These are phyloP conservation scores for Populus alba DNA, from an alignment of 345 rosid species.

Conservation along the genomic window DNA sequence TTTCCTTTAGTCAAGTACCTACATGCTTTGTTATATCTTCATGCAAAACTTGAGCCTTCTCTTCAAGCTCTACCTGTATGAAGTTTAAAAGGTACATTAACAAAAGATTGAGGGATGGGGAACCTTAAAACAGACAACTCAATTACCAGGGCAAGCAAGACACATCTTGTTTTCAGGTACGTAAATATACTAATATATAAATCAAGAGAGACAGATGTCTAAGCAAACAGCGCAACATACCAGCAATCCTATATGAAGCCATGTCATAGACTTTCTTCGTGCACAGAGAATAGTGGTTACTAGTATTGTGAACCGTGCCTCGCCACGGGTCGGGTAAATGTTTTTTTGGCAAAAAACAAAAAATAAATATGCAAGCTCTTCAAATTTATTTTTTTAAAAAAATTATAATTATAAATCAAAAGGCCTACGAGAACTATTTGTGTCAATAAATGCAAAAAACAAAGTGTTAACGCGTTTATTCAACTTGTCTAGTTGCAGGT, in stretches of 20 bases:
- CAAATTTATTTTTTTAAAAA: no score
- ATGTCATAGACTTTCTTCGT: neutral
- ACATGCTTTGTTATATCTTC: slow-evolving; percentile 76
- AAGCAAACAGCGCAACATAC: neutral
- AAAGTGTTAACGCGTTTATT: no score
- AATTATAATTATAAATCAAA: no score
- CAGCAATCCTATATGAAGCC: neutral
- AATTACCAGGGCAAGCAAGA: neutral
- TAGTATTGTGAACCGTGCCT: no score
- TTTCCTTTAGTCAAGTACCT: slow-evolving; percentile 31
- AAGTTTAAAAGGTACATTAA: slow-evolving; percentile 20
- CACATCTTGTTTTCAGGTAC: neutral
- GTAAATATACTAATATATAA: neutral
- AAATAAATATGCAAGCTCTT: no score
- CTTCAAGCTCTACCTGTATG: slow-evolving; percentile 66
- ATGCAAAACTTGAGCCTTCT: slow-evolving; percentile 58
- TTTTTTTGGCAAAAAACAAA: no score
- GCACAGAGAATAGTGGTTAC: neutral
- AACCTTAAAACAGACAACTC: neutral
- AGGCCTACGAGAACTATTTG: no score
- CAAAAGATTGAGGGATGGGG: neutral
- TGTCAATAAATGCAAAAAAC: no score
- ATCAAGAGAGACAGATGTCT: neutral
- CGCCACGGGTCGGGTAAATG: no score
- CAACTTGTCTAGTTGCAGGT: no score